These are phyloP conservation scores for Krasilnikovozyma curviuscula DNA, from an alignment of 768 basidiomycete genomes.

Conservation along the genomic window DNA sequence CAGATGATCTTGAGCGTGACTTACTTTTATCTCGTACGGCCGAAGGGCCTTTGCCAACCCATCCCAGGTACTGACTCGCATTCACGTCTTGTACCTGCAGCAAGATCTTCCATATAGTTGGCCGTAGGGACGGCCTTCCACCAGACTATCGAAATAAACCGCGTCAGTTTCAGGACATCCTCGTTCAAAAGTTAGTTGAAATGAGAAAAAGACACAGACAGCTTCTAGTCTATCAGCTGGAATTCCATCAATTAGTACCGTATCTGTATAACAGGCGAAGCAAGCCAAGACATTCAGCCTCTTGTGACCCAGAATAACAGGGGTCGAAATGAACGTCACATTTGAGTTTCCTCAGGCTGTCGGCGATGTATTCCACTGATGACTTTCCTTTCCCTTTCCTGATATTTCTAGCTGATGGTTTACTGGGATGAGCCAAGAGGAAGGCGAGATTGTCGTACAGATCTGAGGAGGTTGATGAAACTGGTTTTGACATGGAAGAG, in stretches of 20 bases:
- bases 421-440: slow-evolving; percentile 8
- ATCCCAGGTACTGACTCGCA: slow-evolving; percentile 34
- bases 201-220: not conserved
- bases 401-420: not conserved
- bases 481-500: no score
- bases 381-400: no score
- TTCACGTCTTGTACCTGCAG: slow-evolving; percentile 60
- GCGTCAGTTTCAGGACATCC: no score
- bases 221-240: no score
- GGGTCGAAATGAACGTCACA: not conserved
- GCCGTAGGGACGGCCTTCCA: slow-evolving; percentile 37
- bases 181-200: no score
- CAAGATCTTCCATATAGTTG: slow-evolving; percentile 86
- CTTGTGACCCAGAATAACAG: not conserved
- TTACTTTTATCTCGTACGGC: slow-evolving; percentile 26
- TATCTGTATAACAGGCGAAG: not conserved
- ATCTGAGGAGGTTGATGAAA: no score
- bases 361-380: not conserved
- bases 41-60: slow-evolving; percentile 22
- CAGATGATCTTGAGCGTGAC: slow-evolving; percentile 3
- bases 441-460: slow-evolving; percentile 4
- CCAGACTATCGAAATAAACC: no score
- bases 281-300: not conserved
- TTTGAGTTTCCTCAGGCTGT: slow-evolving; percentile 1
- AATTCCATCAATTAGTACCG: no score